Evolutionary conservation across 2,329 filamentous ascomycete species (phyloP).

Genomic region (Fusarium camptoceras): DNA sequence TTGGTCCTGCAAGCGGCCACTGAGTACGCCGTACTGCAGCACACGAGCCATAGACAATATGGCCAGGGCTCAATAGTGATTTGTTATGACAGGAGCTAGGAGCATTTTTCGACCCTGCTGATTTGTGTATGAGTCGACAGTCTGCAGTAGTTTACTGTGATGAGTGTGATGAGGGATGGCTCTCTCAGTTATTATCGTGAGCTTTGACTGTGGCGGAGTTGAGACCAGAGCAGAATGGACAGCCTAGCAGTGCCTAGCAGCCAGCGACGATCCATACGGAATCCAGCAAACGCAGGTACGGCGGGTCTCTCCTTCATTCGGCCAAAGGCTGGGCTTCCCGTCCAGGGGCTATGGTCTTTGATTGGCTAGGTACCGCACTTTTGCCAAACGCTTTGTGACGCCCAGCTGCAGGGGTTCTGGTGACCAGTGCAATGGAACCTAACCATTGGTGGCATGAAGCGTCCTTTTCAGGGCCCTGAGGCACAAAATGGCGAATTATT

Average conservation of each 20-base stretch:
- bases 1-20: constrained; percentile 38
- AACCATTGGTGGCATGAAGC: constrained; percentile 44
- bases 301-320: constrained; percentile 18
- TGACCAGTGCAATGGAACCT: constrained; percentile 19
- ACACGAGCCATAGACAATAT: constrained; percentile 28
- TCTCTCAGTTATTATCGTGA: constrained; percentile 20
- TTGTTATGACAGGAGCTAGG: background rate
- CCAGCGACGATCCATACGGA: constrained; percentile 24
- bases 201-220: constrained; percentile 35
- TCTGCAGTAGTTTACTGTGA: background rate
- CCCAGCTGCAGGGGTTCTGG: constrained; percentile 31
- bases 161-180: constrained; percentile 1
- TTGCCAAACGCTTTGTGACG: constrained; percentile 42
- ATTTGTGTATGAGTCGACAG: constrained; percentile 24
- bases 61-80: constrained; percentile 5
- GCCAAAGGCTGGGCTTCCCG: constrained; percentile 26
- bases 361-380: constrained; percentile 32
- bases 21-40: constrained; percentile 20
- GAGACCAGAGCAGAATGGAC: constrained; percentile 22
- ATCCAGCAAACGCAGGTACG: constrained; percentile 32
- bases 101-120: background rate
- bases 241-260: constrained; percentile 17
- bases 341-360: constrained; percentile 30
- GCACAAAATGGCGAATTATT: constrained; percentile 11
- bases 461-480: constrained; percentile 17